Conservation (phyloP, 2,329 filamentous ascomycete genomes). For the Magnaporthiopsis incrustans region DNA sequence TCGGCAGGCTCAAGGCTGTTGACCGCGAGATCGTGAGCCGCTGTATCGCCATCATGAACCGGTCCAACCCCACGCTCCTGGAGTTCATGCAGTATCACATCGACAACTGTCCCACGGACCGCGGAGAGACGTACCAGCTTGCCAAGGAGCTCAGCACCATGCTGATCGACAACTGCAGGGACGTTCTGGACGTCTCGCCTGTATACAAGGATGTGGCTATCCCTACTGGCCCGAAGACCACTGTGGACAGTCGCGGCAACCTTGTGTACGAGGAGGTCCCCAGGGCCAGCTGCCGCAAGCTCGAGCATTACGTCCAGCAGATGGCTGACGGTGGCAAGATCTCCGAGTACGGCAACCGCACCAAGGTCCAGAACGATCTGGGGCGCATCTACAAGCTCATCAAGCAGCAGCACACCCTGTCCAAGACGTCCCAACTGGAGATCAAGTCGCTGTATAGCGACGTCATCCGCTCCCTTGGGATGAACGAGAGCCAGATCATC, state of each 20-base stretch:
- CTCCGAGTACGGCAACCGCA: slow-evolving; percentile 95
- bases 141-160: slow-evolving; percentile 89
- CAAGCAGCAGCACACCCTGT: slow-evolving; percentile 95
- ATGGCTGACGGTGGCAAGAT: slow-evolving; percentile 99
- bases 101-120: slow-evolving; percentile 93
- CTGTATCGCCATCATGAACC: slow-evolving; percentile 99
- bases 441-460: slow-evolving; percentile 94
- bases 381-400: slow-evolving; percentile 97
- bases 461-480: slow-evolving; percentile 84
- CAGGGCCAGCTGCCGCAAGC: slow-evolving; percentile 82
- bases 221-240: slow-evolving; percentile 86
- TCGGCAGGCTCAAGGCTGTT: slow-evolving; percentile 83
- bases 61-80: slow-evolving; percentile 87
- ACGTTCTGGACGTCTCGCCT: slow-evolving; percentile 74
- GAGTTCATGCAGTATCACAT: slow-evolving; percentile 99
- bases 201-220: slow-evolving; percentile 94
- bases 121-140: slow-evolving; percentile 95
- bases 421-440: slow-evolving; percentile 90
- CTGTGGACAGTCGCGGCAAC: slow-evolving; percentile 86
- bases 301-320: slow-evolving; percentile 96
- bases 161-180: slow-evolving; percentile 95
- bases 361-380: slow-evolving; percentile 95
- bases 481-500: slow-evolving; percentile 98
- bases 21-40: slow-evolving; percentile 98
- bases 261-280: slow-evolving; percentile 86